Evolutionary conservation across 2,329 filamentous ascomycete species (phyloP).

Genomic region (Alternaria alternata): DNA sequence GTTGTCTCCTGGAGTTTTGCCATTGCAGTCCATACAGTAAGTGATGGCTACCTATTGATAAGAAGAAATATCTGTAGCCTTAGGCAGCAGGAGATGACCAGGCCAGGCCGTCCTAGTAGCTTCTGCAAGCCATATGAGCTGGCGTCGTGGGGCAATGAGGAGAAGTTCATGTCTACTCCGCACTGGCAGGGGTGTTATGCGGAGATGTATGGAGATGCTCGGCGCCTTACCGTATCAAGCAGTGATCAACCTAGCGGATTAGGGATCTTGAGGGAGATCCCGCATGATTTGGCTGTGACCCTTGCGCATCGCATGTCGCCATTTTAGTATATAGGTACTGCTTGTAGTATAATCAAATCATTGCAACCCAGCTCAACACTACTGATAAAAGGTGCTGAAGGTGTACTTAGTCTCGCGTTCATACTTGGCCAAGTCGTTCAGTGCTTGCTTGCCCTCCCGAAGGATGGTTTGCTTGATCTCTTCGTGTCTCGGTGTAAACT

Average conservation of each 20-base stretch:
- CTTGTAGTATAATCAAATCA: background rate
- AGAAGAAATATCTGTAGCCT: background rate
- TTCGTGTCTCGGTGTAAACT: slow-evolving; percentile 1
- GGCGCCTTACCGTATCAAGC: background rate
- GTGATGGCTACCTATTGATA: background rate
- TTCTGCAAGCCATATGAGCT: background rate
- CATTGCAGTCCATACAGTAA: background rate
- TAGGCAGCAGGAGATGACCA: background rate
- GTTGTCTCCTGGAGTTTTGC: slow-evolving; percentile 17
- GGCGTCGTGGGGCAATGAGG: slow-evolving; percentile 2
- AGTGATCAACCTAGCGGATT: background rate
- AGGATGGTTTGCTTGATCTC: slow-evolving; percentile 1
- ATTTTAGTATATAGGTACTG: background rate
- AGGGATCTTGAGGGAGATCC: background rate
- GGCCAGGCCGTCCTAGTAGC: background rate
- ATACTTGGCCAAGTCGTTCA: background rate
- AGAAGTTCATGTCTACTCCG: slow-evolving; percentile 2
- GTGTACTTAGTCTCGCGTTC: background rate
- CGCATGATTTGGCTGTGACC: background rate
- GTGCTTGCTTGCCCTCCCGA: background rate
- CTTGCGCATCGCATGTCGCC: background rate
- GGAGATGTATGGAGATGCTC: slow-evolving; percentile 5
- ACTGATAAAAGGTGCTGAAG: background rate
- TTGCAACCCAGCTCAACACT: slow-evolving; percentile 26
- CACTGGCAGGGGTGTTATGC: slow-evolving; percentile 2